phyloP scores from a whole-genome alignment of 1,139 yeast genomes.

The Yamadazyma taylorii region DNA sequence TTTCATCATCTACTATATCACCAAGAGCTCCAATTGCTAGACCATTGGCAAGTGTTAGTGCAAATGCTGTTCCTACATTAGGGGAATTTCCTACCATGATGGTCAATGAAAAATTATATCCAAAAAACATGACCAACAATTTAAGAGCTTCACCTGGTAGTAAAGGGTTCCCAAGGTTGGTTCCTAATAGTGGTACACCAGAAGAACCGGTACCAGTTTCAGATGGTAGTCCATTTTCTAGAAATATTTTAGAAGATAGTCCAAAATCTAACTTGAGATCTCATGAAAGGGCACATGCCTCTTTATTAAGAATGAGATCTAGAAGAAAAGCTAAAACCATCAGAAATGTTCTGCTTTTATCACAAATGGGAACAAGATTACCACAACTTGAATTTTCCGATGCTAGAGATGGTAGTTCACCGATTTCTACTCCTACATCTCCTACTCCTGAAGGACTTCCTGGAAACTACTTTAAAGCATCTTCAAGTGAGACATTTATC shows the following conservation, averaged over 20 bases:
- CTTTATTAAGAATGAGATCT: conserved; percentile 61
- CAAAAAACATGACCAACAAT: conserved; percentile 15
- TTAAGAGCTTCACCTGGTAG: conserved; percentile 9
- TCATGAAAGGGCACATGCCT: conserved; percentile 66
- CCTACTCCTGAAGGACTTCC: conserved; percentile 15
- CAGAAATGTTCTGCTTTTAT: conserved; percentile 29
- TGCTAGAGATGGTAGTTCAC: conserved; percentile 13
- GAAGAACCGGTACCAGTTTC: conserved; percentile 4
- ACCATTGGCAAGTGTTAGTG: conserved; percentile 18
- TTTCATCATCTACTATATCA: conserved; percentile 21
- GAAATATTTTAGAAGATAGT: conserved; percentile 25
- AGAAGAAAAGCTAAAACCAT: conserved; percentile 56
- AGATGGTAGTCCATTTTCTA: conserved; percentile 8
- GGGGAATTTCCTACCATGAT: conserved; percentile 47
- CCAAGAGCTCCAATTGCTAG: conserved; percentile 25
- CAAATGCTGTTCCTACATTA: conserved; percentile 40
- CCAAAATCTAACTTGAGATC: conserved; percentile 42
- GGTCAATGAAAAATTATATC: conserved; percentile 27
- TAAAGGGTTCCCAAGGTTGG: conserved; percentile 12
- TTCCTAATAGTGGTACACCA: conserved; percentile 5
- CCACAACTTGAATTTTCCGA: conserved; percentile 23
- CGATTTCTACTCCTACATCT: conserved; percentile 20
- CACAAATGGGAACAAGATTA: conserved; percentile 24
- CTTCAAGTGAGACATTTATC: conserved; percentile 4
- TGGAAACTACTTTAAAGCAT: conserved; percentile 8